Base-by-base conservation (phyloP, 2,329 filamentous ascomycete species). In the Nemania sp. region DNA sequence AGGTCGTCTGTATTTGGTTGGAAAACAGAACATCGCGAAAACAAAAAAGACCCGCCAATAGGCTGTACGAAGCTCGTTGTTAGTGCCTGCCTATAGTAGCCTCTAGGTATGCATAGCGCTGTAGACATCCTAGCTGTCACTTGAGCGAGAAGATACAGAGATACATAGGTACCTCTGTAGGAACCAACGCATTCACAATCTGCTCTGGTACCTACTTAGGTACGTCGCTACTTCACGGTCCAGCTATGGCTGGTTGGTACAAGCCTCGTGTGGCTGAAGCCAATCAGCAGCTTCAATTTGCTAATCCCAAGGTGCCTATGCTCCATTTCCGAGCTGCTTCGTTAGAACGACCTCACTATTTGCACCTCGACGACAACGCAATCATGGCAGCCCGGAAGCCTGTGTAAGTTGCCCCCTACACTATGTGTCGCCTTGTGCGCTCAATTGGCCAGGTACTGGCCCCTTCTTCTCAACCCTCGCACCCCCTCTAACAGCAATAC, bases 381-480 rank as follows among this genome's bases (percentile, higher is more conserved):
- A 87, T 76, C 76, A 90, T 90, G 88, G 83, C 88, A 76, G 80
- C 83, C 78, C 83, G 88, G 78, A 85, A 88, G 80, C 85, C 88
- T 76, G 81, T 86, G 88, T 90, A 84, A 62, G 82, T 80, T 41
- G 35, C 35, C 27, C 11, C 4, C 45, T 15, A 29, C 47, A 10
- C 60, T 18, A 20, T 20, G 32, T n/a, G 27, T 15, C 1, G 22
- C 15, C 10, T 27, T 54, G 51, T 10, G 32, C 8, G 15, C 41
- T 53, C 66, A 70, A 75, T 75, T 72, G 72, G 60, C 53, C 53
- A 13, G 38, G 22, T 29, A 8, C 54, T n/a, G 7, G 8, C 61
- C n/a, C 3, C 10, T 11, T n/a, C 15, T 51, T 52, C 4, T 6
- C 15, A 13, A 35, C 18, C 24, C 51, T 29, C 22, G 54, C 64